A percentile compares a stretch with the other conserved stretches of the same genome.
Evolutionary conservation across 352 stramenopile species (phyloP).

Genomic region (Globisporangium solare): DNA sequence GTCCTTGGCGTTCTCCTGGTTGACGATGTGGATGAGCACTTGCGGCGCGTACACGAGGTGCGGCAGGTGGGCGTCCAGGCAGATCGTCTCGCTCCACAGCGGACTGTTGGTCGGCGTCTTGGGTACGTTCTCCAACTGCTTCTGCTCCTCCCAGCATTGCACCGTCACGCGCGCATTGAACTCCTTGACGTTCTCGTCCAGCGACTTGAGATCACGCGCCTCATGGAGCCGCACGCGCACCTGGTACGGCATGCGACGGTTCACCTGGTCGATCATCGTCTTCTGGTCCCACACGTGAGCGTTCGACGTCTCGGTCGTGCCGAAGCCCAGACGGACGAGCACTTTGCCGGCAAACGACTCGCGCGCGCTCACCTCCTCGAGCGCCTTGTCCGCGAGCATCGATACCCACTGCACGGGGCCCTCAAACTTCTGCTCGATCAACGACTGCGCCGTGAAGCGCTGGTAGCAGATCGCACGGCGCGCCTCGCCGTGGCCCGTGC

Average conservation of each 20-base stretch:
- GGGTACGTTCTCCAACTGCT: constrained; percentile 19
- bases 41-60: constrained; percentile 44
- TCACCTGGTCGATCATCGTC: constrained; percentile 50
- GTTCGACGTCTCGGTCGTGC: constrained; percentile 40
- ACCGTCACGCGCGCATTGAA: constrained; percentile 51
- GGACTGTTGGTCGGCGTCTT: constrained; percentile 26
- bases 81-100: constrained; percentile 53
- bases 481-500: constrained; percentile 53
- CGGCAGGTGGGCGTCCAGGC: constrained; percentile 71
- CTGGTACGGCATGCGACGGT: constrained; percentile 62
- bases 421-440: constrained; percentile 45
- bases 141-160: constrained; percentile 59
- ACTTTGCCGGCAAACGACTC: constrained; percentile 65
- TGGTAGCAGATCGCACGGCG: constrained; percentile 68
- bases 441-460: constrained; percentile 56
- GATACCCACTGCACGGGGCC: constrained; percentile 50
- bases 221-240: constrained; percentile 69
- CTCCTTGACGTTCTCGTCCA: not conserved
- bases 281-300: constrained; percentile 51
- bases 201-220: constrained; percentile 27
- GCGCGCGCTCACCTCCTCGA: constrained; percentile 38
- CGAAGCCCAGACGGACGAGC: constrained; percentile 68
- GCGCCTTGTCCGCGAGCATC: constrained; percentile 55
- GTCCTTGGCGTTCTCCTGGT: constrained; percentile 28
- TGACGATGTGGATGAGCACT: constrained; percentile 57